Base-by-base conservation (phyloP, 139 green algal species). In the Mychonastes homosphaera region DNA sequence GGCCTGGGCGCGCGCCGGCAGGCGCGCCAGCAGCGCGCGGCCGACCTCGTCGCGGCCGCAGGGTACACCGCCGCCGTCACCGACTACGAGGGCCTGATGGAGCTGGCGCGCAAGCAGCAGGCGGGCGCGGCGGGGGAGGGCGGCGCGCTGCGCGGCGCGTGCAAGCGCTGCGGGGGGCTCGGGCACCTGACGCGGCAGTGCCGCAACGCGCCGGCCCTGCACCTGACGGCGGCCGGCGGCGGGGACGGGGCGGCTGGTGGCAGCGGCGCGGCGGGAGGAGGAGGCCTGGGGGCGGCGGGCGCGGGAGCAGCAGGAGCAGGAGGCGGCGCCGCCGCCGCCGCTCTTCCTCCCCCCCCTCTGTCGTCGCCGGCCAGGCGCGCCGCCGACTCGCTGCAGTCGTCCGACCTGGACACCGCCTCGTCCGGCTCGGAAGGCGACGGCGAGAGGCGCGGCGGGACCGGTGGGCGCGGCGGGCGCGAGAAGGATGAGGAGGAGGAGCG, bases 121-220 rank as follows among this genome's bases (percentile, higher is more conserved):
- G 75, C 64, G 6, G 72, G 79, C 12, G 69, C 72, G 18, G 70
- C 63, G 36, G 76, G 67, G 2, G 68, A 35, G 1, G 72, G 67
- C 32, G n/a, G n/a, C n/a, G n/a, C n/a, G n/a, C n/a, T n/a, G n/a
- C 62, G 85, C 18, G 86, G 86, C 15, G 86, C 83, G 21, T 94
- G 86, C 69, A 87, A 83, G 64, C 65, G 80, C 12, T 94, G 86
- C 62, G 84, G 86, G 24, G 75, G 89, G 49, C 64, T 92, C 13
- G 86, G 86, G 6, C 86, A 94, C 72, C 75, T 94, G 13, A 92
- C 86, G 8, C 87, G 87, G 71, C 83, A 94, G 79, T 94, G 86
- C 75, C 75, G 76, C 38, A 92, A 92, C 63, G 60, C 73, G 10
- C 48, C 84, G 47, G 72, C 76, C 10, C 57, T 58, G 6, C 70